Evolutionary conservation across 2,329 filamentous ascomycete genomes (phyloP).

Genomic region (Clarireedia paspali): DNA sequence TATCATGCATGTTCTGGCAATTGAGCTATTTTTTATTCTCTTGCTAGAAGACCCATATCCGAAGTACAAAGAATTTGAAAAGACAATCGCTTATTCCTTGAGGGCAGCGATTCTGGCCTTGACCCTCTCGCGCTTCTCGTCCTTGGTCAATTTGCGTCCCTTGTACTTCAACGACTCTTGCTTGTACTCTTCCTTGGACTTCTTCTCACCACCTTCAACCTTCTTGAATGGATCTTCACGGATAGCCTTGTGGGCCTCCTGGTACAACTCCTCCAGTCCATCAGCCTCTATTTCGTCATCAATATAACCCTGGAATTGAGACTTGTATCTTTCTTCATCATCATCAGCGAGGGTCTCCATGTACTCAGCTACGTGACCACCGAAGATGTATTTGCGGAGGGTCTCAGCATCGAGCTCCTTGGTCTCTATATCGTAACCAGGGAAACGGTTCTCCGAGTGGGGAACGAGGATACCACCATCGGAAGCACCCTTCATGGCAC

Average conservation of each 20-base stretch:
- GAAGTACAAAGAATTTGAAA: slow-evolving; percentile 12
- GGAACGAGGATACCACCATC: slow-evolving; percentile 96
- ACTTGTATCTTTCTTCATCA: slow-evolving; percentile 99
- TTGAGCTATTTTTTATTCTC: not conserved
- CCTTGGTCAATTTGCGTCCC: slow-evolving; percentile 69
- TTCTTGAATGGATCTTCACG: slow-evolving; percentile 98
- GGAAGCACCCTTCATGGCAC: slow-evolving; percentile 98
- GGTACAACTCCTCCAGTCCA: slow-evolving; percentile 92
- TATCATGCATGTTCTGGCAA: not conserved
- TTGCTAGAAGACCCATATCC: slow-evolving; percentile 11
- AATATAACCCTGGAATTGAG: slow-evolving; percentile 96
- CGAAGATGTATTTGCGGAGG: slow-evolving; percentile 99
- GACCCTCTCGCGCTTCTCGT: slow-evolving; percentile 74
- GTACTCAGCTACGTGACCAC: slow-evolving; percentile 98
- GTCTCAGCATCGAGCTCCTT: slow-evolving; percentile 97
- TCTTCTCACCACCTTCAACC: slow-evolving; percentile 70
- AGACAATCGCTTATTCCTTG: slow-evolving; percentile 34
- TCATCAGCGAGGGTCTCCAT: slow-evolving; percentile 99
- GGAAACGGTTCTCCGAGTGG: slow-evolving; percentile 99
- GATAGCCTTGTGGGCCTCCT: slow-evolving; percentile 91
- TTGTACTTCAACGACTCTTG: slow-evolving; percentile 87
- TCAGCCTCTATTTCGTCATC: slow-evolving; percentile 96
- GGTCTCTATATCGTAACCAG: slow-evolving; percentile 91
- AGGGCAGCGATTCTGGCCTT: slow-evolving; percentile 88
- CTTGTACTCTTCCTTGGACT: slow-evolving; percentile 97